A percentile compares a stretch with the other conserved stretches of the same genome.
phyloP scores from a whole-genome alignment of 2,329 filamentous ascomycete genomes.

The Laburnicola sp. region DNA sequence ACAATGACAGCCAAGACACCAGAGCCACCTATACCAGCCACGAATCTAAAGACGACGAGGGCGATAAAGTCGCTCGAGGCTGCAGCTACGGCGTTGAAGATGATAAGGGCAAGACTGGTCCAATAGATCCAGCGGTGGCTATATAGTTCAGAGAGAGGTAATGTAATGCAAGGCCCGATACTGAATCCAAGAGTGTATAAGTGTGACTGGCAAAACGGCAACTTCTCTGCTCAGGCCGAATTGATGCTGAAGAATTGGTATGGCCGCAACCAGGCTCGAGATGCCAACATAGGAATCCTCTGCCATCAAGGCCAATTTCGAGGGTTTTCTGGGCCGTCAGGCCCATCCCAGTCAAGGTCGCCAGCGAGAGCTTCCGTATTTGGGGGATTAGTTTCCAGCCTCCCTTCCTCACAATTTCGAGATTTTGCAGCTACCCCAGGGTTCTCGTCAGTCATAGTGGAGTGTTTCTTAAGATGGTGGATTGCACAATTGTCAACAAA shows the following conservation, averaged over 20 bases:
- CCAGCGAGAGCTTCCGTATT: conserved; percentile 4
- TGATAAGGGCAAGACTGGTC: not conserved
- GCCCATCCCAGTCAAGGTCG: conserved; percentile 26
- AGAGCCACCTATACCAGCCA: conserved; percentile 70
- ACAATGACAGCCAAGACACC: conserved; percentile 49
- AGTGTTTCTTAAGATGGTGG: too few relatives aligned
- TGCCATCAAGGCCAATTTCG: conserved; percentile 36
- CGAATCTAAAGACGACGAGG: conserved; percentile 51
- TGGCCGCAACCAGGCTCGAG: too few relatives aligned
- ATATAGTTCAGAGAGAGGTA: conserved; percentile 59
- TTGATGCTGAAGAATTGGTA: conserved; percentile 4
- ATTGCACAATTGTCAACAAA: too few relatives aligned
- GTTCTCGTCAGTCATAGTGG: conserved; percentile 2
- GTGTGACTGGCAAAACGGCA: conserved; percentile 56
- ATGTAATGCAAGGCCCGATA: conserved; percentile 60
- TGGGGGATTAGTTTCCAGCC: not conserved
- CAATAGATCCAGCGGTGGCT: conserved; percentile 38
- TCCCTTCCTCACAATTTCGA: conserved; percentile 4
- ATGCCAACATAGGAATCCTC: conserved; percentile 10
- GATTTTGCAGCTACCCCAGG: conserved; percentile 2
- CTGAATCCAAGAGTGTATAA: conserved; percentile 62
- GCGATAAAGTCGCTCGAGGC: not conserved
- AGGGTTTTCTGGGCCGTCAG: conserved; percentile 39
- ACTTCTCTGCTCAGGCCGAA: conserved; percentile 4
- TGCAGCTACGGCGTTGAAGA: conserved; percentile 4